Conservation (phyloP, 2,329 filamentous ascomycete species). For the Aspergillus sp. region DNA sequence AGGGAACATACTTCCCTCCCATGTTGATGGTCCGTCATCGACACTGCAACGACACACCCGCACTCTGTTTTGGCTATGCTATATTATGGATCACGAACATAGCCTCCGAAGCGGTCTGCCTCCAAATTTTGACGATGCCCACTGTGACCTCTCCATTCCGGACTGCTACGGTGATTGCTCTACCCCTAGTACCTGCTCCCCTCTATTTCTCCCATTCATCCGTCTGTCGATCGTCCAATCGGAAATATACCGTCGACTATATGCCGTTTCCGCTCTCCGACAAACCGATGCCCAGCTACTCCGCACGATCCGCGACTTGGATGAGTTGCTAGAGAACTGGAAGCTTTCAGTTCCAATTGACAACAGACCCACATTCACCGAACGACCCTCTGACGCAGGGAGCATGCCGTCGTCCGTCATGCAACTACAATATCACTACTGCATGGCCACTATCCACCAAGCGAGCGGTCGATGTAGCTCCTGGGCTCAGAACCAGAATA, state of each 20-base stretch:
- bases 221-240: constrained; percentile 7
- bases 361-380: background rate
- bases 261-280: background rate
- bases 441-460: constrained; percentile 14
- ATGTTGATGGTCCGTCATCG: background rate
- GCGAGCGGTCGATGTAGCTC: constrained; percentile 10
- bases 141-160: constrained; percentile 11
- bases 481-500: constrained; percentile 7
- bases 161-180: background rate
- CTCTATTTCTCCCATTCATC: constrained; percentile 1
- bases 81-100: constrained; percentile 2
- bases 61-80: constrained; percentile 13
- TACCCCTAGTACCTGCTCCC: background rate
- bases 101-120: constrained; percentile 10
- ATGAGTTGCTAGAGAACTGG: constrained; percentile 9
- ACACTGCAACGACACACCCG: constrained; percentile 2
- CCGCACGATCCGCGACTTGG: constrained; percentile 8
- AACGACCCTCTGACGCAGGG: background rate
- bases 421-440: constrained; percentile 14
- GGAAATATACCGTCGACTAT: constrained; percentile 7
- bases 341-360: constrained; percentile 6
- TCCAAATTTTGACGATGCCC: constrained; percentile 3
- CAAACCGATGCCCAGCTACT: constrained; percentile 10
- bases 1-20: constrained; percentile 4
- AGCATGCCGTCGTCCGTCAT: constrained; percentile 1